phyloP scores from a whole-genome alignment of 2,329 filamentous ascomycete genomes.

The Ophiostoma sp. region DNA sequence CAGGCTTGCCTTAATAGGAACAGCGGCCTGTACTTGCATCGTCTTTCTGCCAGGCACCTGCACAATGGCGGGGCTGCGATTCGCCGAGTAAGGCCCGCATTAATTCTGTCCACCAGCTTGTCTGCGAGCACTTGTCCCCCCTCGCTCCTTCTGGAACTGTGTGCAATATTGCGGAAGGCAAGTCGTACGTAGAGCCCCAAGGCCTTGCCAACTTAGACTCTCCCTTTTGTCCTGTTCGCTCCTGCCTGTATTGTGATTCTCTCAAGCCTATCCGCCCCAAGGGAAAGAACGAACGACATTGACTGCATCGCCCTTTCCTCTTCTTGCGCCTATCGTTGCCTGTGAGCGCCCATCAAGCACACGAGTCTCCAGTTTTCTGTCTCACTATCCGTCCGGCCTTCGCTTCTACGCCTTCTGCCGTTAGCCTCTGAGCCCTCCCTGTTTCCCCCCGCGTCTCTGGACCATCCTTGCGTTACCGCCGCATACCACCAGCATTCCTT shows the following conservation, averaged over 20 bases:
- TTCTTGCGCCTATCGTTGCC: not conserved
- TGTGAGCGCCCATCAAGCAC: not conserved
- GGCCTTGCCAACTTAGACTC: not conserved
- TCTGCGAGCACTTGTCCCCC: not conserved
- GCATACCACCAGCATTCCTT: not conserved
- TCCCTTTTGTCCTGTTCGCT: not conserved
- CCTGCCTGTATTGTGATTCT: not conserved
- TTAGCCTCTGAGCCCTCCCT: not conserved
- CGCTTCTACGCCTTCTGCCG: constrained; percentile 3
- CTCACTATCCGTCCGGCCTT: not conserved
- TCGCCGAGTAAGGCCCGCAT: constrained; percentile 12
- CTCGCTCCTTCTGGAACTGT: no score
- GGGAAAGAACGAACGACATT: not conserved
- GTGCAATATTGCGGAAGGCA: no score
- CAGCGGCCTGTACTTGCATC: not conserved
- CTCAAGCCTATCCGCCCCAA: not conserved
- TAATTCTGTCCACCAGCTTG: not conserved
- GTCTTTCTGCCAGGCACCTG: constrained; percentile 3
- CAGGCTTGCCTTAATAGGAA: not conserved
- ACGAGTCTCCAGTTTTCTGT: constrained; percentile 3
- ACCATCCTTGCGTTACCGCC: constrained; percentile 1
- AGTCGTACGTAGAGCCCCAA: not conserved
- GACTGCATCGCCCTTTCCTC: not conserved
- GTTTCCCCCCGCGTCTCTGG: not conserved
- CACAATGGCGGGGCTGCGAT: constrained; percentile 18